phyloP scores from a whole-genome alignment of 345 rosid genomes.

The Sonneratia caseolaris region DNA sequence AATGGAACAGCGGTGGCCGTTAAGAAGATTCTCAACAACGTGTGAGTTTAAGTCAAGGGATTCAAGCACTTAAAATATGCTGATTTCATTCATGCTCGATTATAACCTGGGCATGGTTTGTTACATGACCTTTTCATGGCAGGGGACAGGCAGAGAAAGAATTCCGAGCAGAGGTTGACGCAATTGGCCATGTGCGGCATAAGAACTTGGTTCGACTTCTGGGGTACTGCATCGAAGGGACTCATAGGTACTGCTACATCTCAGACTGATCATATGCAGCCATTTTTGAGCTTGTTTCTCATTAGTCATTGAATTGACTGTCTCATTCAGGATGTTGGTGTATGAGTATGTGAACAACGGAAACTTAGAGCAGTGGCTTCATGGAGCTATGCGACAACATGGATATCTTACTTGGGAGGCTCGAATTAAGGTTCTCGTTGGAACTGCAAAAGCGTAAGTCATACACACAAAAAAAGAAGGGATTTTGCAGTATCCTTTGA shows the following conservation, averaged over 20 bases:
- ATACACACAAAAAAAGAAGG: not conserved
- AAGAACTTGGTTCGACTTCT: conserved; percentile 83
- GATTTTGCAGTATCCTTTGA: not conserved
- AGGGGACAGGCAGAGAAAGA: conserved; percentile 92
- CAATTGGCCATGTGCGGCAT: conserved; percentile 81
- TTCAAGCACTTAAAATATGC: not conserved
- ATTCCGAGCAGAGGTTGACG: conserved; percentile 71
- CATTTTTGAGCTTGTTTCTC: not conserved
- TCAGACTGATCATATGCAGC: not conserved
- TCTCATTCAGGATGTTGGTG: conserved; percentile 47
- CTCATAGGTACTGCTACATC: conserved; percentile 37
- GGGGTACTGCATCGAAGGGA: conserved; percentile 77
- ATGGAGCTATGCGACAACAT: conserved; percentile 71
- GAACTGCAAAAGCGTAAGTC: conserved; percentile 86
- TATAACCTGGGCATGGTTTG: not conserved
- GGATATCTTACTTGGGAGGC: conserved; percentile 91
- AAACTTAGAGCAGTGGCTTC: conserved; percentile 86
- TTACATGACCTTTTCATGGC: conserved; percentile 3
- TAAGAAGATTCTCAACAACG: conserved; percentile 60
- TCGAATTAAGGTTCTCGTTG: conserved; percentile 58
- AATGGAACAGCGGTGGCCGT: conserved; percentile 72
- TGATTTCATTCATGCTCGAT: not conserved
- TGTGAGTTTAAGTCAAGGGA: conserved; percentile 32
- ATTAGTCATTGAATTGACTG: not conserved
- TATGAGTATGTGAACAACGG: conserved; percentile 79